Conservation (phyloP, 805 yeast genomes). For the Starmerella apicola region DNA sequence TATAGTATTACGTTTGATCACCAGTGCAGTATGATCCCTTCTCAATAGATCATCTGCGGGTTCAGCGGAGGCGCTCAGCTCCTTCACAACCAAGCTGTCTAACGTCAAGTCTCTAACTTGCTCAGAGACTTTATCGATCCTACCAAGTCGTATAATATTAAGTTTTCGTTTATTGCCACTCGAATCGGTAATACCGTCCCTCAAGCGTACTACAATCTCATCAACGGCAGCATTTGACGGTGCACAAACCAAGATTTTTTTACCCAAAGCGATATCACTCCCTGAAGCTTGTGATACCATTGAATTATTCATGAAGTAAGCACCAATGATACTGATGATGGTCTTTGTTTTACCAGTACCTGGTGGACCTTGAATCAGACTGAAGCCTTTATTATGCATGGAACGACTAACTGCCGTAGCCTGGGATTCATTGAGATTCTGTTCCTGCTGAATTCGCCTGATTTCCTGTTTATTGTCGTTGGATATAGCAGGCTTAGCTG, state of each 20-base stretch:
- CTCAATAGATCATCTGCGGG: constrained; percentile 30
- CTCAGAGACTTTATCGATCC: constrained; percentile 75
- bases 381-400: constrained; percentile 56
- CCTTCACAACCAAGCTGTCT: constrained; percentile 65
- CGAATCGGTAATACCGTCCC: constrained; percentile 46
- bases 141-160: constrained; percentile 65
- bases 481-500: constrained; percentile 46
- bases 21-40: constrained; percentile 35
- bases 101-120: constrained; percentile 72
- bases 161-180: constrained; percentile 27
- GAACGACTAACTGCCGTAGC: constrained; percentile 79
- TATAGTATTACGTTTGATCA: constrained; percentile 41
- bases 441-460: constrained; percentile 34
- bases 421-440: constrained; percentile 72
- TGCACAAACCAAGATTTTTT: constrained; percentile 79
- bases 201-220: constrained; percentile 74
- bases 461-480: constrained; percentile 27
- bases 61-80: constrained; percentile 31
- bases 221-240: constrained; percentile 99
- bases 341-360: constrained; percentile 99
- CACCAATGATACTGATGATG: constrained; percentile 80
- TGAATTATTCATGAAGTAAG: constrained; percentile 33
- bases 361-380: constrained; percentile 92
- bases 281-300: constrained; percentile 1
- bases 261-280: constrained; percentile 11